Percentiles rank a stretch among this genome's conserved stretches.
Evolutionary conservation across 2,329 filamentous ascomycete genomes (phyloP).

Genomic region (Fonsecaea nubica): DNA sequence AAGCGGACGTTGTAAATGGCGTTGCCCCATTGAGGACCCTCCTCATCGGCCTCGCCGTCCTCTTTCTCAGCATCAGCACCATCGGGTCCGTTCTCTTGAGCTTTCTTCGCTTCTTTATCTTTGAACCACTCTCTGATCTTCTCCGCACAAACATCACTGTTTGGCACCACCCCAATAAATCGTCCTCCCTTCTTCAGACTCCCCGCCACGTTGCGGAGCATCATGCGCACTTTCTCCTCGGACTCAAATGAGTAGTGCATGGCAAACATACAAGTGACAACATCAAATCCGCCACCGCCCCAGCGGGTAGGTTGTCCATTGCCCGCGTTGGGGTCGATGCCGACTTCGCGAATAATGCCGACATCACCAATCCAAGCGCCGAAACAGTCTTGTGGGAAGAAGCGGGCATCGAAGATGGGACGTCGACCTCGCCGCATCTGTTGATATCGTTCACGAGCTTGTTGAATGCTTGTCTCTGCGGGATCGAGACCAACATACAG

Average conservation of each 20-base stretch:
- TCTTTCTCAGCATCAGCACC: conserved; percentile 16
- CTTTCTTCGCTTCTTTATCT: conserved; percentile 53
- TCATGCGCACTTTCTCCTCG: conserved; percentile 85
- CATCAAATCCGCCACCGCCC: conserved; percentile 83
- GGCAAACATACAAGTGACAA: conserved; percentile 99
- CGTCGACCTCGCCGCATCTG: conserved; percentile 69
- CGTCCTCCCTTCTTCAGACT: conserved; percentile 90
- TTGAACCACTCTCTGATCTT: conserved; percentile 80
- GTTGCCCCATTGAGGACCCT: conserved; percentile 85
- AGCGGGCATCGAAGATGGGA: conserved; percentile 80
- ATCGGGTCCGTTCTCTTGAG: conserved; percentile 41
- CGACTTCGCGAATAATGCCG: conserved; percentile 81
- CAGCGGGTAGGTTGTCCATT: conserved; percentile 65
- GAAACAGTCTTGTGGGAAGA: conserved; percentile 91
- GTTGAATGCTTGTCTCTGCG: conserved; percentile 87
- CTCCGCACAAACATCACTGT: conserved; percentile 85
- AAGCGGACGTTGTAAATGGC: conserved; percentile 91
- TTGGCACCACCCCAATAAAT: conserved; percentile 95
- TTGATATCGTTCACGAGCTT: conserved; percentile 83
- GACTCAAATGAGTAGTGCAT: conserved; percentile 98
- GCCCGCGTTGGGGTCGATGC: conserved; percentile 76
- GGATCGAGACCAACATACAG: conserved; percentile 95
- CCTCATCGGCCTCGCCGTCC: conserved; percentile 62
- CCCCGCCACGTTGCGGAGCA: conserved; percentile 91
- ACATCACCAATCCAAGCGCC: conserved; percentile 82